These are phyloP conservation scores for Dryadomyces sulphureus DNA, from an alignment of 2,329 filamentous ascomycete genomes.

Conservation along the genomic window DNA sequence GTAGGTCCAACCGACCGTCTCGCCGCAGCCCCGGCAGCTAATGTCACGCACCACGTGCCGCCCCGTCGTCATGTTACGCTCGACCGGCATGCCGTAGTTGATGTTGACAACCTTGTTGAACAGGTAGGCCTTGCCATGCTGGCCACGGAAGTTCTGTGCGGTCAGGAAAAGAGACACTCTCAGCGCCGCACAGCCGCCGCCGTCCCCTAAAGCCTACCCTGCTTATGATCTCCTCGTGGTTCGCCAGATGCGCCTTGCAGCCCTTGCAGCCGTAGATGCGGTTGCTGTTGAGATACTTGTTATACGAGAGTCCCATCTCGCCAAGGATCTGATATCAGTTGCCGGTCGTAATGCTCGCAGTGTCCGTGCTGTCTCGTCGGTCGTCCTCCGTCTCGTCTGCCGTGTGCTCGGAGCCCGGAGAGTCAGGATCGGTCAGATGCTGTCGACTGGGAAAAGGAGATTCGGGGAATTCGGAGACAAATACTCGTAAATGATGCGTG, in stretches of 20 bases:
- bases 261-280: constrained; percentile 87
- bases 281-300: constrained; percentile 72
- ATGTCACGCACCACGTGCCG: constrained; percentile 92
- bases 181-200: too few species aligned
- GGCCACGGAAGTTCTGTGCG: constrained; percentile 83
- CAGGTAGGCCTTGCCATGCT: constrained; percentile 95
- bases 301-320: constrained; percentile 92
- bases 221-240: constrained; percentile 92
- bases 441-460: too few species aligned
- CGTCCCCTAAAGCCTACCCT: too few species aligned
- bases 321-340: too few species aligned
- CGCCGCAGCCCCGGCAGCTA: constrained; percentile 75
- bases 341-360: too few species aligned
- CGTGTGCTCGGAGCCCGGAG: too few species aligned
- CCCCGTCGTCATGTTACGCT: constrained; percentile 97
- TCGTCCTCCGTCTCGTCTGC: too few species aligned
- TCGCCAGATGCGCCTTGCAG: constrained; percentile 91
- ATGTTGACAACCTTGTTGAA: constrained; percentile 93
- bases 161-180: too few species aligned
- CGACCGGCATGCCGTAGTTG: constrained; percentile 65
- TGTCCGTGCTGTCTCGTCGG: too few species aligned
- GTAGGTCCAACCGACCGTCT: constrained; percentile 96
- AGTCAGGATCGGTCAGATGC: not conserved
- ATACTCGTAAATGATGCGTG: not conserved
- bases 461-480: too few species aligned